Evolutionary conservation across 2,329 filamentous ascomycete species (phyloP), one percentile per base, ranked within the genome.

Genomic region (Verticillium zaregamsianum): DNA sequence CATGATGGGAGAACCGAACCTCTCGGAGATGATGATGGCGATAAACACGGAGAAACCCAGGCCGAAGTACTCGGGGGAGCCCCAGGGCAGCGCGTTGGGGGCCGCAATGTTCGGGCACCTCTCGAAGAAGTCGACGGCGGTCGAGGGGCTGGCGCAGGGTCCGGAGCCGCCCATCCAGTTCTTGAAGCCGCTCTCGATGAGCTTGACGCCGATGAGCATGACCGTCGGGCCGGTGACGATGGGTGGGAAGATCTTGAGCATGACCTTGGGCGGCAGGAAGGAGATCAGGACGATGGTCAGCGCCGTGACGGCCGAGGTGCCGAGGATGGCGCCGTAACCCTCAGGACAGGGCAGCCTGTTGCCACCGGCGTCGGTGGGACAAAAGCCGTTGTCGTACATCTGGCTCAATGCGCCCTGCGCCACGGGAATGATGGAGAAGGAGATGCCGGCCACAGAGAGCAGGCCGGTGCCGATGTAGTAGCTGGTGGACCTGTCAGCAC

Each of bases 1-100:
- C 90, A 95, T 93, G 66, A 95, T 90, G 0, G 92, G 91, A 0
- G 90, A 84, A 1, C 92, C 92, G 68, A 93, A 93, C 12, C 90
- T 85, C 74, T 95, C 91, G 71, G 90, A 91, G 14, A 94, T 71
- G 63, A 95, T 88, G 70, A 95, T 94, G 32, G 89, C 90, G 55
- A 90, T 67, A 70, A 94, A 94, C 39, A 93, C 91, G 55, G 86
- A 86, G 77, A 95, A 93, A 0, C 91, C 91, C 2, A 95, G 83
- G 14, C 82, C 91, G 5, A 95, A 85, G 67, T 90, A 92, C 73
- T 95, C 89, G 1, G 91, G 85, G 40, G 87, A 88, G 3, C 90
- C 92, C 92, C 92, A 95, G 0, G 85, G 87, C 1, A 94, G 79
- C 15, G 90, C 82, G 62, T 88, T 88, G 1, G 91, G 90, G 1